Base-by-base conservation (phyloP, 345 rosid species). In the Dipteronia dyeriana region DNA sequence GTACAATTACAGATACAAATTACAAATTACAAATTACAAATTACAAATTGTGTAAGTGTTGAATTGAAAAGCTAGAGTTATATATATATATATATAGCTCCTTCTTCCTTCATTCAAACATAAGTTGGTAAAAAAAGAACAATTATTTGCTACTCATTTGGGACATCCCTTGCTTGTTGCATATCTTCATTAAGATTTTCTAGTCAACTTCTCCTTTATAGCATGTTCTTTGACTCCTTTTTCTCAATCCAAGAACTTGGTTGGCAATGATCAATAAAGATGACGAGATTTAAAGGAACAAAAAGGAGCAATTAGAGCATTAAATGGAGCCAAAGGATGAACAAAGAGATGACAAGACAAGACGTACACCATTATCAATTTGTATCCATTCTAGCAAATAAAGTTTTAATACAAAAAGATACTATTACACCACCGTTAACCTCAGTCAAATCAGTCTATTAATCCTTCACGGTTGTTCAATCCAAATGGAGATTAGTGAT, bases 101-200 rank as follows among this genome's bases (percentile, higher is more conserved):
- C 70, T 74, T 43, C 63, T n/a, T 34, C 16, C 56, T 60, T 38
- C 75, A 39, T 75, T 70, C 81, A 79, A 75, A 68, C 20, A 68
- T 10, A 57, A 77, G 68, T 16, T 68, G 81, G 72, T 66, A 6
- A 57, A 75, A n/a, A 72, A 78, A 71, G 56, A 82, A 56, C 79
- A 81, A 89, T 87, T 49, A 85, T 87, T 85, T 79, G 70, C 84
- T 75, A 81, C 86, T 85, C 92, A 90, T 87, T 84, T 79, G 84
- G 41, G 76, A 51, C 57, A 53, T 72, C 62, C 12, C 80, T 70
- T 68, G 34, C 73, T 71, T 41, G 45, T 4, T 17, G 81, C 79
- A 19, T 54, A 23, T 76, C 81, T 76, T 83, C 78, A 63, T 74
- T 67, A 70, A 76, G 71, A 76, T 53, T 53, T 45, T 78, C 20